Base-by-base conservation (phyloP, 2,329 filamentous ascomycete genomes). In the Stagonosporopsis tanaceti region DNA sequence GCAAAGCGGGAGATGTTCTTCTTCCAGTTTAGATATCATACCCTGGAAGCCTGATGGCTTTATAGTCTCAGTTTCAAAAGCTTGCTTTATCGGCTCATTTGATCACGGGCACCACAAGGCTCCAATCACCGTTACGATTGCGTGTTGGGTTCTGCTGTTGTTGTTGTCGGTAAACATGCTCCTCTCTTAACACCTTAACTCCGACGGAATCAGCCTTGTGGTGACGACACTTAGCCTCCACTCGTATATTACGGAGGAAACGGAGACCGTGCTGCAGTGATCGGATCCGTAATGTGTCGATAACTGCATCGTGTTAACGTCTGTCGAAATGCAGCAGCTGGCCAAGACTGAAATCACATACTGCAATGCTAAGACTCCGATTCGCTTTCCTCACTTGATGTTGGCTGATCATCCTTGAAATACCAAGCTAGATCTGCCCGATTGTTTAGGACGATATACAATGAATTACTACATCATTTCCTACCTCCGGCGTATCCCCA, bases 401-500 rank as follows among this genome's bases (percentile, higher is more conserved):
- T 14, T 2, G 25, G 8, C 25, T 47, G 24, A 22, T 52, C 25
- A 12, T 48, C 32, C 39, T 45, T 52, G 35, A 62, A 63, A 37
- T 63, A 64, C 56, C 59, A 67, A 32, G 57, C 56, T 15, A 60
- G 35, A 22, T 65, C 64, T 67, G 22, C 25, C 3, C 2, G 9
- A 35, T 14, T 12, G 2, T 8, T 28, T 30, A 62, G 35, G 60
- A 55, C 24, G 20, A 15, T 24, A 12, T 15, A 7, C 22, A 8
- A 14, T 9, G 1, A 5, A 47, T 30, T 35, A 12, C 32, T 35
- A 39, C 9, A 15, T 38, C 8, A 59, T 4, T 24, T 27, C 60
- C 50, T 63, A 72, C 71, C 67, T 65, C 58, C 60, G 2, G 25
- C 55, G 12, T 56, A 59, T 5, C 70, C 70, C 75, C 74, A 76